A percentile compares a stretch with the other conserved stretches of the same genome.
Conservation (phyloP, 225 moss, liverwort and hornwort genomes). For the Sphagnum tenellum region DNA sequence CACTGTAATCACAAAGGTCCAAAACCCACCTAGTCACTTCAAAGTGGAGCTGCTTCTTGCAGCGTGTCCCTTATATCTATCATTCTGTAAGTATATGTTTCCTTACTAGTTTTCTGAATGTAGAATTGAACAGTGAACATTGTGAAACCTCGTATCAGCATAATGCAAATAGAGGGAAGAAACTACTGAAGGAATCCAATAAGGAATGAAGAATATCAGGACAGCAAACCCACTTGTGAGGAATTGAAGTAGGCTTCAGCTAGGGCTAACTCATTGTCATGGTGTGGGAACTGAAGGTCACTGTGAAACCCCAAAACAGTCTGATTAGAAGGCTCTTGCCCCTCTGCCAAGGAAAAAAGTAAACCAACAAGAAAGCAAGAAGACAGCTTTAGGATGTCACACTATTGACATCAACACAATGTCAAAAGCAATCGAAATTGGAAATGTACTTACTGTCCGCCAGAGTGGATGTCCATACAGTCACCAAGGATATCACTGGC, state of each 20-base stretch:
- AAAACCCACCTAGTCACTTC: not conserved
- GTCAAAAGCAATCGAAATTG: too few species aligned
- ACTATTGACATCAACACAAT: too few species aligned
- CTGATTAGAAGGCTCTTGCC: too few species aligned
- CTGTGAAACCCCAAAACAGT: constrained; percentile 24
- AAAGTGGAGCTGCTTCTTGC: too few species aligned
- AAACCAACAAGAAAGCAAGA: not conserved
- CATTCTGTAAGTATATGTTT: too few species aligned
- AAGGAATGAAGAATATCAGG: not conserved
- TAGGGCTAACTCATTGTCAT: constrained; percentile 90
- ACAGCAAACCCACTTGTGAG: constrained; percentile 43
- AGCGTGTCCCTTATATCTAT: too few species aligned
- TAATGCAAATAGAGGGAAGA: too few species aligned
- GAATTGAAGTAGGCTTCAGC: constrained; percentile 82
- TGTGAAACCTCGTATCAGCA: too few species aligned
- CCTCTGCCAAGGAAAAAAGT: not conserved
- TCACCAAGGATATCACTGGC: constrained; percentile 82
- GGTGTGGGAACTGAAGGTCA: constrained; percentile 92
- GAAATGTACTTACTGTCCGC: constrained; percentile 65
- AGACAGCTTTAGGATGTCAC: not conserved
- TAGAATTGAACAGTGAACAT: too few species aligned
- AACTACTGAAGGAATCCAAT: too few species aligned
- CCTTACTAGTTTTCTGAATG: too few species aligned
- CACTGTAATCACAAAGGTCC: constrained; percentile 48
- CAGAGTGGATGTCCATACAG: constrained; percentile 79